Conservation (phyloP, 345 rosid species). For the Cardamine chenopodiifolia region DNA sequence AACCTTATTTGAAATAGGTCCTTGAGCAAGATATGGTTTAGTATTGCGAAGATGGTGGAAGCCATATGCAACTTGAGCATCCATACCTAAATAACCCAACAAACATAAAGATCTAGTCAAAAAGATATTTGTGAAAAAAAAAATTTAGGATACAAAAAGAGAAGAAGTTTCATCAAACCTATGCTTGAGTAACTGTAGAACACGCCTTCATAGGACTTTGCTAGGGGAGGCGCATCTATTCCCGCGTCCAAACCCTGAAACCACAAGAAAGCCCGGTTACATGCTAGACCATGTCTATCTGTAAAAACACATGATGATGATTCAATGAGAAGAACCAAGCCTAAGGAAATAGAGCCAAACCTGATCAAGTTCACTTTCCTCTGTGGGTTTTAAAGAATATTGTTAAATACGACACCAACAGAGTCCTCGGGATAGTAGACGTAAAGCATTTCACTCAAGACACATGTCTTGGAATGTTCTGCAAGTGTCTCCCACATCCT, state of each 20-base stretch:
- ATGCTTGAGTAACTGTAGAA: constrained; percentile 96
- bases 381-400: constrained; percentile 68
- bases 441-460: constrained; percentile 73
- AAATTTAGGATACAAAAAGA: constrained; percentile 5
- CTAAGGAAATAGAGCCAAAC: constrained; percentile 43
- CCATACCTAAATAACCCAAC: constrained; percentile 72
- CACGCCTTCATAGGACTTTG: constrained; percentile 69
- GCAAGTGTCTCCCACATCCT: constrained; percentile 97
- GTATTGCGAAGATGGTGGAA: constrained; percentile 95
- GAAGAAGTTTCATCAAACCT: constrained; percentile 50
- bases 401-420: constrained; percentile 80
- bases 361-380: constrained; percentile 68
- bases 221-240: constrained; percentile 62
- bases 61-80: constrained; percentile 97
- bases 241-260: constrained; percentile 67
- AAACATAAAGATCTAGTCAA: constrained; percentile 3
- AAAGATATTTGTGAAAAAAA: not conserved
- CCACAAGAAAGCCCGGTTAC: constrained; percentile 17
- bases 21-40: constrained; percentile 94
- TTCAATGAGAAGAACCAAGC: constrained; percentile 15
- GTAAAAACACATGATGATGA: not conserved
- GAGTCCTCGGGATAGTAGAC: constrained; percentile 77
- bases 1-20: constrained; percentile 97
- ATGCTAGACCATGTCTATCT: not conserved
- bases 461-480: constrained; percentile 95